These are phyloP conservation scores for Nicotiana benthamiana DNA, from an alignment of 257 asterid species.

Conservation along the genomic window DNA sequence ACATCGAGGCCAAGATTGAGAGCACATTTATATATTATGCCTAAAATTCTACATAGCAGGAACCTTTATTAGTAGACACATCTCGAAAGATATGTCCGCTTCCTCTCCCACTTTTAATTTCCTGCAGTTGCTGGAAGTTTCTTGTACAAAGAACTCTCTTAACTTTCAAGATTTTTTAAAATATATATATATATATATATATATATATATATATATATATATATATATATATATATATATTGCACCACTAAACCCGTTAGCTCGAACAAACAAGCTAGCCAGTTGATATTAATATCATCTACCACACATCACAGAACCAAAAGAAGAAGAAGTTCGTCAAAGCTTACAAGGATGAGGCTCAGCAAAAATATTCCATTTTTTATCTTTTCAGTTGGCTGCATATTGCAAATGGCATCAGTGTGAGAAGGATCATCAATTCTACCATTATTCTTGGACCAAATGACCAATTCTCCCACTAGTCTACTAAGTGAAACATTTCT, in stretches of 20 bases:
- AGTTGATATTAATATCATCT: background rate
- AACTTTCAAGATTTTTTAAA: background rate
- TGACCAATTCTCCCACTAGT: background rate
- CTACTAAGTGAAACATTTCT: background rate
- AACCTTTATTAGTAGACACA: background rate
- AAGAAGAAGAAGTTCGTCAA: background rate
- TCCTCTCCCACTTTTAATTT: background rate
- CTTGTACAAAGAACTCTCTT: background rate
- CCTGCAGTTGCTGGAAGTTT: background rate
- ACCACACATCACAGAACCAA: background rate
- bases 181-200: no score
- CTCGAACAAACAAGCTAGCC: no score
- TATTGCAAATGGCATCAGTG: background rate
- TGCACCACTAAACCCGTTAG: no score
- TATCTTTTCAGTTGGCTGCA: background rate
- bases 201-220: no score
- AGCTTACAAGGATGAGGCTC: fast-evolving
- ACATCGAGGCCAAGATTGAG: no score
- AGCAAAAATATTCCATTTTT: background rate
- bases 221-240: background rate
- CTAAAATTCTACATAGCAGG: no score
- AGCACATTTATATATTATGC: no score
- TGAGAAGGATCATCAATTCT: conserved; percentile 6
- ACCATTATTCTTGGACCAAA: conserved; percentile 8
- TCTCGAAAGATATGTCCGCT: background rate